A percentile compares a stretch with the other conserved stretches of the same genome.
Conservation (phyloP, 2,329 filamentous ascomycete genomes). For the Arthrobotrys conoides region DNA sequence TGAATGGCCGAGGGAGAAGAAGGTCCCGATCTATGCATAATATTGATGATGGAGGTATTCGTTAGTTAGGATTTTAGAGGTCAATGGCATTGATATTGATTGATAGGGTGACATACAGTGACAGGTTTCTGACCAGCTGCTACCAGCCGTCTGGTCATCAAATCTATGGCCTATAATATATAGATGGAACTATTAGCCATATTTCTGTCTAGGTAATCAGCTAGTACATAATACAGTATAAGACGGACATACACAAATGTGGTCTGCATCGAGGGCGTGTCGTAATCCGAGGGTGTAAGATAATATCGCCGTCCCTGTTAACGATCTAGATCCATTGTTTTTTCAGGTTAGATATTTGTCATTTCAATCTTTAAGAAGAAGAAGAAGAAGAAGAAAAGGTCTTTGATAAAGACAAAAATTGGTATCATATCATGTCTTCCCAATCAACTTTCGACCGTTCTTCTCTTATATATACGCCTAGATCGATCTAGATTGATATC, state of each 20-base stretch:
- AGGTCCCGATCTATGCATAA: slow-evolving; percentile 79
- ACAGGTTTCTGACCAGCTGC: slow-evolving; percentile 87
- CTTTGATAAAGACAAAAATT: neutral
- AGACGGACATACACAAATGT: slow-evolving; percentile 74
- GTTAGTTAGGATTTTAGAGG: neutral
- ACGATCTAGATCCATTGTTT: slow-evolving; percentile 68
- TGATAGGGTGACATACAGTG: slow-evolving; percentile 70
- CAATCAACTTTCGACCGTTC: neutral
- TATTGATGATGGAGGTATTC: neutral
- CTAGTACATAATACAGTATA: neutral
- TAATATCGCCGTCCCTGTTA: slow-evolving; percentile 85
- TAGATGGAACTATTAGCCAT: neutral
- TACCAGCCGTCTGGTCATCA: slow-evolving; percentile 91
- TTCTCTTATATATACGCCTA: neutral
- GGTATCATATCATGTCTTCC: neutral
- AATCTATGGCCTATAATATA: slow-evolving; percentile 81
- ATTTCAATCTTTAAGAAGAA: neutral
- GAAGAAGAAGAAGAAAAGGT: no score
- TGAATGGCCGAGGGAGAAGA: slow-evolving; percentile 92
- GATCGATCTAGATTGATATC: no score
- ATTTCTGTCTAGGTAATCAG: neutral
- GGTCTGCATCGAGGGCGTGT: slow-evolving; percentile 98
- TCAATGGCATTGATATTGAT: neutral
- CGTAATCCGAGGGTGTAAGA: slow-evolving; percentile 90
- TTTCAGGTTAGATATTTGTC: neutral